These are phyloP conservation scores for Geotrichum fermentans DNA, from an alignment of 1,139 yeast species.

Conservation along the genomic window DNA sequence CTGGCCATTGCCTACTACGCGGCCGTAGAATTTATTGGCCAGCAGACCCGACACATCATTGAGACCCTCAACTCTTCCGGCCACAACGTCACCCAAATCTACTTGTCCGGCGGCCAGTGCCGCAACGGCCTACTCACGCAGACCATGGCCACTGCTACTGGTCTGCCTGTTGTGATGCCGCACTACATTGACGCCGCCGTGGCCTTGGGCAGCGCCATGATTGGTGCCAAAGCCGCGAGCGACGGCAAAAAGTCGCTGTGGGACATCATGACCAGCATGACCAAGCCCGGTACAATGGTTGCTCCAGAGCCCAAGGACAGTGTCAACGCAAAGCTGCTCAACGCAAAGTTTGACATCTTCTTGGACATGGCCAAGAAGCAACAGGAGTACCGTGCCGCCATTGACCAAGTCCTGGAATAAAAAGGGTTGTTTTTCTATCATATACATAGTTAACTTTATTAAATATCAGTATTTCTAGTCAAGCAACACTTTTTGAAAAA, in stretches of 20 bases:
- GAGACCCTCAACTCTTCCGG: slow-evolving; percentile 80
- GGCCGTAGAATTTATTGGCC: slow-evolving; percentile 96
- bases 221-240: slow-evolving; percentile 86
- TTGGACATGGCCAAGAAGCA: slow-evolving; percentile 83
- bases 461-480: no score
- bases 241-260: slow-evolving; percentile 48
- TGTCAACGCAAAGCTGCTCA: slow-evolving; percentile 65
- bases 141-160: slow-evolving; percentile 87
- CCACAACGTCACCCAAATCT: slow-evolving; percentile 67
- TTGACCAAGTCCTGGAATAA: slow-evolving; percentile 43
- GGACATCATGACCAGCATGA: slow-evolving; percentile 78
- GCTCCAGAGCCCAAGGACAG: slow-evolving; percentile 54
- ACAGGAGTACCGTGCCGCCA: slow-evolving; percentile 64
- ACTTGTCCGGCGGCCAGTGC: slow-evolving; percentile 96
- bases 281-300: slow-evolving; percentile 78
- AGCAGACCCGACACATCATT: slow-evolving; percentile 92
- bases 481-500: no score
- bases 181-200: slow-evolving; percentile 95
- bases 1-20: slow-evolving; percentile 82
- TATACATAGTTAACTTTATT: no score
- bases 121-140: slow-evolving; percentile 85
- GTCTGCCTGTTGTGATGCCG: slow-evolving; percentile 88
- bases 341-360: slow-evolving; percentile 76
- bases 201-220: slow-evolving; percentile 88
- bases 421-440: neutral